phyloP scores from a whole-genome alignment of 2,329 filamentous ascomycete genomes.

The Pestalotiopsis sp. region DNA sequence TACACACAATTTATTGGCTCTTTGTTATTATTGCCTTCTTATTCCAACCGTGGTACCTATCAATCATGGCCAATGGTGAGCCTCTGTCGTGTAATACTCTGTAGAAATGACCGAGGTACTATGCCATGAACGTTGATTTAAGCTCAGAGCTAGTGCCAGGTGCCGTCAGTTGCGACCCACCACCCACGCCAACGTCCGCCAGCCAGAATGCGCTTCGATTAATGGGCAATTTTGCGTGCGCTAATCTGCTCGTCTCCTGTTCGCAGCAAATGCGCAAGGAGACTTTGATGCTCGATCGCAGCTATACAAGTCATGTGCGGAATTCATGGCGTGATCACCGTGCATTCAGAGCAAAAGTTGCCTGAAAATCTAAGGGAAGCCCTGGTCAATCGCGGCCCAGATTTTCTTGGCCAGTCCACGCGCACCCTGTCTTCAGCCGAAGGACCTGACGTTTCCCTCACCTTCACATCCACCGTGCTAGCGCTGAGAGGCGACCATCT shows the following conservation, averaged over 20 bases:
- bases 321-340: conserved; percentile 57
- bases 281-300: not conserved
- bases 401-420: conserved; percentile 53
- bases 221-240: not conserved
- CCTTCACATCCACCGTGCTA: conserved; percentile 84
- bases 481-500: conserved; percentile 78
- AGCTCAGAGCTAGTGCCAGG: not conserved
- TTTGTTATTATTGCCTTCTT: not conserved
- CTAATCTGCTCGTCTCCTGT: not conserved
- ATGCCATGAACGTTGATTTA: not conserved
- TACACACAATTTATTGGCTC: not conserved
- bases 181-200: not conserved
- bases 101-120: not conserved
- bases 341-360: conserved; percentile 30
- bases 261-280: not conserved
- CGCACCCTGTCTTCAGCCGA: conserved; percentile 22
- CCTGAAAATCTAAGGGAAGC: conserved; percentile 43
- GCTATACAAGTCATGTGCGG: conserved; percentile 55
- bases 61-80: not conserved
- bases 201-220: not conserved
- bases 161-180: not conserved
- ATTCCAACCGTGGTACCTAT: not conserved
- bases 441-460: conserved; percentile 42
- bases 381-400: conserved; percentile 61
- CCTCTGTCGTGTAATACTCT: not conserved